Percentiles rank a stretch among this genome's conserved stretches.
These are phyloP conservation scores for Discostella stelligera DNA, from an alignment of 352 stramenopile genomes.

Conservation along the genomic window DNA sequence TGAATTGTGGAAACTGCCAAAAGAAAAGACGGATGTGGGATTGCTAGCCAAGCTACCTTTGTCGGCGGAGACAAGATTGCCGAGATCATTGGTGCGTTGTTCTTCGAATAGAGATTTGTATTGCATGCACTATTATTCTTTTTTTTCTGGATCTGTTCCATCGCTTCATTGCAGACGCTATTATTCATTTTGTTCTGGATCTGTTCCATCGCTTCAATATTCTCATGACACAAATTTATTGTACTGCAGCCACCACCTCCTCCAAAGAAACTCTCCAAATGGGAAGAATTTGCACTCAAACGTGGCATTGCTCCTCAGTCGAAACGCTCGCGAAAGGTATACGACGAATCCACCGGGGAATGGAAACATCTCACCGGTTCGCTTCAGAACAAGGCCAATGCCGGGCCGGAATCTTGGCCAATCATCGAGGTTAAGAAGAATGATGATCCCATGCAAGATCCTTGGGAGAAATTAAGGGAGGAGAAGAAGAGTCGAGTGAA, in stretches of 20 bases:
- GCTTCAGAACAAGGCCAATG: slow-evolving; percentile 62
- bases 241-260: slow-evolving; percentile 60
- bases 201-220: neutral
- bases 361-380: slow-evolving; percentile 87
- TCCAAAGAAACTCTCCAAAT: slow-evolving; percentile 94
- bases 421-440: slow-evolving; percentile 92
- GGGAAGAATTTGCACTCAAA: slow-evolving; percentile 97
- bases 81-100: slow-evolving; percentile 65
- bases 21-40: slow-evolving; percentile 90
- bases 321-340: slow-evolving; percentile 90
- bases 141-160: too few species aligned
- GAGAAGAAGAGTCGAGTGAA: slow-evolving; percentile 89
- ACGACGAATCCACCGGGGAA: slow-evolving; percentile 91
- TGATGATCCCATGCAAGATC: slow-evolving; percentile 87
- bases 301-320: slow-evolving; percentile 97
- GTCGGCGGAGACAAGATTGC: slow-evolving; percentile 50
- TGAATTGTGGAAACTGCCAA: slow-evolving; percentile 87
- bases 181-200: too few species aligned
- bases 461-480: slow-evolving; percentile 91
- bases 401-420: slow-evolving; percentile 89
- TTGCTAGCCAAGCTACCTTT: slow-evolving; percentile 84
- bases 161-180: too few species aligned
- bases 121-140: neutral
- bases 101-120: neutral
- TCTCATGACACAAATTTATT: slow-evolving; percentile 1